A percentile compares a stretch with the other conserved stretches of the same genome.
Evolutionary conservation across 2,329 filamentous ascomycete genomes (phyloP).

Genomic region (Clonostachys solani): DNA sequence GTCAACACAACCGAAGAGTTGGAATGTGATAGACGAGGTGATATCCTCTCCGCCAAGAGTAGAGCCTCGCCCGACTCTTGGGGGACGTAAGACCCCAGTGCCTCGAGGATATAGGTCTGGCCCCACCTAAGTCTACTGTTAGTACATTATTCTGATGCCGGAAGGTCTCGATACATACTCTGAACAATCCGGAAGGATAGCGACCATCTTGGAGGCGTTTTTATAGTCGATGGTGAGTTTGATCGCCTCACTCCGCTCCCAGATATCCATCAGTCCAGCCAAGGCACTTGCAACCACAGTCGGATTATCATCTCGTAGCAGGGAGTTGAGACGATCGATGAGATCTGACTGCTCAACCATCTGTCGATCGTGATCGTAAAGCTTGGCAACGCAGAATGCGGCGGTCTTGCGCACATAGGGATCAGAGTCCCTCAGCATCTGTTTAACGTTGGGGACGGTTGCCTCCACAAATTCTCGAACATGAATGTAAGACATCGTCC

Average conservation of each 20-base stretch:
- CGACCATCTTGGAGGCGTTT: constrained; percentile 97
- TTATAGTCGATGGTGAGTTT: constrained; percentile 97
- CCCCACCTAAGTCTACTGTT: constrained; percentile 66
- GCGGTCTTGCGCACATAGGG: constrained; percentile 98
- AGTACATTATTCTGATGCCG: neutral
- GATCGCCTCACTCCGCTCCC: constrained; percentile 96
- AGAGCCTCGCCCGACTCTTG: constrained; percentile 86
- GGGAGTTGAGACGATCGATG: constrained; percentile 84
- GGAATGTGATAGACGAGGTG: constrained; percentile 92
- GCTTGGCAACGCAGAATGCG: constrained; percentile 91
- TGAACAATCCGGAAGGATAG: constrained; percentile 92
- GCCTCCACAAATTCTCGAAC: constrained; percentile 94
- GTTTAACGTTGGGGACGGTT: constrained; percentile 79
- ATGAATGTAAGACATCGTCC: constrained; percentile 97
- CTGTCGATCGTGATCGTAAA: constrained; percentile 92
- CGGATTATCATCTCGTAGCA: constrained; percentile 93
- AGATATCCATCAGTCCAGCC: constrained; percentile 92
- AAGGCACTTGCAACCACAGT: constrained; percentile 95
- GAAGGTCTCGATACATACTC: constrained; percentile 59
- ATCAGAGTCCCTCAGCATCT: constrained; percentile 78
- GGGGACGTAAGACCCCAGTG: constrained; percentile 95
- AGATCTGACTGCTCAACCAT: constrained; percentile 88
- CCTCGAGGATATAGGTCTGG: constrained; percentile 96
- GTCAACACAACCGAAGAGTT: constrained; percentile 96
- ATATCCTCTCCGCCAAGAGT: constrained; percentile 86